Conservation (phyloP, 2,329 filamentous ascomycete species). For the Emericellopsis cladophorae region DNA sequence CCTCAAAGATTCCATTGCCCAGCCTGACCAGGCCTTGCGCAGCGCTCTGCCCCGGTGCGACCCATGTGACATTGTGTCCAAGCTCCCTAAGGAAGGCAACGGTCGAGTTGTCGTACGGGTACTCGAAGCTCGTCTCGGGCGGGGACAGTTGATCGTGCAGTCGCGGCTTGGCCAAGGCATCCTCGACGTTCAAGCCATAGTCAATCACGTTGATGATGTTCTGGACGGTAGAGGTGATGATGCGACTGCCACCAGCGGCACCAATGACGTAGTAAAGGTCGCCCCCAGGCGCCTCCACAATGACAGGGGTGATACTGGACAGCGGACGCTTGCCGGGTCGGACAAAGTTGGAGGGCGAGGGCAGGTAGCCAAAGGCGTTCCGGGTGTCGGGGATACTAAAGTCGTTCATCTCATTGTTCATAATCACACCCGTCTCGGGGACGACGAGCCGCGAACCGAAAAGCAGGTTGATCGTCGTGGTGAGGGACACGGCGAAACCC, state of each 20-base stretch:
- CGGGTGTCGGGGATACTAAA: conserved; percentile 62
- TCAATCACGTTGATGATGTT: conserved; percentile 66
- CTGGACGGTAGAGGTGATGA: conserved; percentile 75
- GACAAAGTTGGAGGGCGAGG: conserved; percentile 63
- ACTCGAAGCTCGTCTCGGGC: conserved; percentile 57
- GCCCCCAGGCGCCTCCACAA: conserved; percentile 59
- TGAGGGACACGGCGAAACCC: conserved; percentile 64
- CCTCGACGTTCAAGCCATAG: conserved; percentile 40
- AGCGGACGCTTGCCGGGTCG: conserved; percentile 66
- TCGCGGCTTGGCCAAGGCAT: conserved; percentile 56
- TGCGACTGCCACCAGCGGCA: conserved; percentile 70
- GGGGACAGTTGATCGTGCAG: conserved; percentile 78
- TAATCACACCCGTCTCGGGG: conserved; percentile 70
- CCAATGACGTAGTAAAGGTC: conserved; percentile 61
- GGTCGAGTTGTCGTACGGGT: conserved; percentile 55
- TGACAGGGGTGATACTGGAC: conserved; percentile 64
- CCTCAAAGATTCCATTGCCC: conserved; percentile 58
- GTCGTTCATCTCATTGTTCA: conserved; percentile 54
- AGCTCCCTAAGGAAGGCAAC: conserved; percentile 51
- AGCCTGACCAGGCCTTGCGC: conserved; percentile 61
- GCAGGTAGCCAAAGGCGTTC: conserved; percentile 69
- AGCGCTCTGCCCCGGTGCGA: conserved; percentile 50
- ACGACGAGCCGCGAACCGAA: conserved; percentile 69
- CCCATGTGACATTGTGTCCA: conserved; percentile 66
- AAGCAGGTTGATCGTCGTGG: conserved; percentile 69